A percentile compares a stretch with the other conserved stretches of the same genome.
phyloP scores from a whole-genome alignment of 2,329 filamentous ascomycete genomes.

The Fusarium sulawesiense region DNA sequence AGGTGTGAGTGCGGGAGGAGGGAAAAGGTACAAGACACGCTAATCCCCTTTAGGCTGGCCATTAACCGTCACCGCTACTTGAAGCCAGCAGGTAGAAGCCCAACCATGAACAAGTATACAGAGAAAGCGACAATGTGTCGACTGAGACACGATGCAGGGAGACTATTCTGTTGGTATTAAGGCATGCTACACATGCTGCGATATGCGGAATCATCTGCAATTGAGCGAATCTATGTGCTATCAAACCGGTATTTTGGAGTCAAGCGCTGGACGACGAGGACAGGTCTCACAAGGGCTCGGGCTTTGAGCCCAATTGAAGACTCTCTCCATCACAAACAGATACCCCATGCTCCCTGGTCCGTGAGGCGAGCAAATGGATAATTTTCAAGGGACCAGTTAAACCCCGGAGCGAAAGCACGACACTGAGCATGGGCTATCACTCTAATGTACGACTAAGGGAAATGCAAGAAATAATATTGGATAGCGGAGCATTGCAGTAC shows the following conservation, averaged over 20 bases:
- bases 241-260: neutral
- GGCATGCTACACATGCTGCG: neutral
- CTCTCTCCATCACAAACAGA: conserved; percentile 6
- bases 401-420: conserved; percentile 32
- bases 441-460: conserved; percentile 30
- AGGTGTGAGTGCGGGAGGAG: conserved; percentile 26
- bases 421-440: conserved; percentile 27
- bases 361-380: conserved; percentile 36
- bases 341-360: conserved; percentile 34
- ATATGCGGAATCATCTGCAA: conserved; percentile 5
- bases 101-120: conserved; percentile 29
- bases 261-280: neutral
- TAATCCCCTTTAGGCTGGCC: conserved; percentile 32
- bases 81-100: conserved; percentile 32
- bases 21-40: conserved; percentile 22
- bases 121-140: conserved; percentile 24
- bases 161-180: conserved; percentile 16
- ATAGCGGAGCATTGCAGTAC: conserved; percentile 10
- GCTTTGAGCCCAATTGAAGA: conserved; percentile 16
- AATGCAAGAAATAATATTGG: conserved; percentile 28
- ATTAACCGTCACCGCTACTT: conserved; percentile 47
- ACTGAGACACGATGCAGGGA: conserved; percentile 39
- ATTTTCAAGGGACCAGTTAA: conserved; percentile 36
- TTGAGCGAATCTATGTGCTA: neutral
- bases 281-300: conserved; percentile 19